A percentile compares a stretch with the other conserved stretches of the same genome.
Evolutionary conservation across 352 stramenopile genomes (phyloP).

Genomic region (Pythium volutum): DNA sequence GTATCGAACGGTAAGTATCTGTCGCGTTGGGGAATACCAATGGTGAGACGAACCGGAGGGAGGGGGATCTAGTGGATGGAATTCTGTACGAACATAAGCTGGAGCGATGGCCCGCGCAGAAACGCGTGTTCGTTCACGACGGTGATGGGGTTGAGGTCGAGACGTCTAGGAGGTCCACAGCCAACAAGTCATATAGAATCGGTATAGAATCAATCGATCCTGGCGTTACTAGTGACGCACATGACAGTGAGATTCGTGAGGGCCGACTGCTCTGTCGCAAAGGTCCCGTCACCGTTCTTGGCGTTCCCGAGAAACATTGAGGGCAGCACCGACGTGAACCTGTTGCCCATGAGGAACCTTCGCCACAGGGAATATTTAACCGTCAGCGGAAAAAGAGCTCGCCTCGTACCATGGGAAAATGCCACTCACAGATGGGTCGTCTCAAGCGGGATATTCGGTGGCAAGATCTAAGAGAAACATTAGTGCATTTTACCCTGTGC

Average conservation of each 20-base stretch:
- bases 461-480: constrained; percentile 8
- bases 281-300: constrained; percentile 50
- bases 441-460: constrained; percentile 51
- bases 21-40: not conserved
- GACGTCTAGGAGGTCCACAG: constrained; percentile 32
- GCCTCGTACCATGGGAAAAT: constrained; percentile 3
- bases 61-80: not conserved
- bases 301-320: constrained; percentile 67
- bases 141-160: constrained; percentile 70
- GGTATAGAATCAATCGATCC: no score
- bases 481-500: not conserved
- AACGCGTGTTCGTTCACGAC: constrained; percentile 82
- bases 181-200: not conserved
- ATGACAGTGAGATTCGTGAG: constrained; percentile 71
- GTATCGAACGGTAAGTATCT: constrained; percentile 75
- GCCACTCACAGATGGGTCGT: constrained; percentile 65
- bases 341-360: constrained; percentile 71
- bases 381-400: not conserved
- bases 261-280: constrained; percentile 35
- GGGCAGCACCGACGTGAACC: constrained; percentile 54
- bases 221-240: constrained; percentile 27
- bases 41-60: not conserved
- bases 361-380: not conserved
- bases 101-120: constrained; percentile 37
- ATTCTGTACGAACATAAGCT: constrained; percentile 51